A percentile compares a stretch with the other conserved stretches of the same genome.
Conservation (phyloP, 768 basidiomycete species). For the Mycena chlorophos region DNA sequence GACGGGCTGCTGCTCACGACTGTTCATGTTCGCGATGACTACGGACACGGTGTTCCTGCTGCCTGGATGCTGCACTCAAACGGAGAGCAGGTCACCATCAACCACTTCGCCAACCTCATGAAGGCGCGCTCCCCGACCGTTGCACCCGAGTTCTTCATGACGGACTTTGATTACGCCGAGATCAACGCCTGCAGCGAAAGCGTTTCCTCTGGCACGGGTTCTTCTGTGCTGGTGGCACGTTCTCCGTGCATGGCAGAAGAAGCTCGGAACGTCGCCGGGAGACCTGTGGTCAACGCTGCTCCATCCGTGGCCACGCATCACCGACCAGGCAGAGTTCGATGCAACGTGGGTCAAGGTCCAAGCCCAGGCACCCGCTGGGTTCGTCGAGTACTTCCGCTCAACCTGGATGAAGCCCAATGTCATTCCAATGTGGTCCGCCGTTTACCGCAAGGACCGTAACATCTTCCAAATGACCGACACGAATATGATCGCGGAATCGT, state of each 20-base stretch:
- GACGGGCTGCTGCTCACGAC: neutral
- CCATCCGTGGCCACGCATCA: conserved; percentile 24
- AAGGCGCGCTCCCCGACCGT: neutral
- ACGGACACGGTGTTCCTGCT: conserved; percentile 11
- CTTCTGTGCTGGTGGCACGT: conserved; percentile 34
- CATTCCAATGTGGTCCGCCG: conserved; percentile 26
- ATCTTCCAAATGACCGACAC: conserved; percentile 24
- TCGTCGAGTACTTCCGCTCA: conserved; percentile 23
- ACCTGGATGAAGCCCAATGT: conserved; percentile 20
- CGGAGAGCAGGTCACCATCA: conserved; percentile 20
- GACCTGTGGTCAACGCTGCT: conserved; percentile 23
- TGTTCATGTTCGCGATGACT: neutral
- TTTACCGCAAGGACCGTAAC: conserved; percentile 12
- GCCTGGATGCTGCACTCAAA: conserved; percentile 24
- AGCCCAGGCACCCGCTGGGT: neutral
- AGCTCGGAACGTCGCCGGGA: conserved; percentile 7
- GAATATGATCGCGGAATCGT: conserved; percentile 31
- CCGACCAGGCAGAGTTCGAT: conserved; percentile 20
- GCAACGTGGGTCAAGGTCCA: conserved; percentile 19
- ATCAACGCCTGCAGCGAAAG: neutral
- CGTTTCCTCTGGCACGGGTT: neutral
- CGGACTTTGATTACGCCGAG: conserved; percentile 11
- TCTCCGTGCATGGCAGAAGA: conserved; percentile 32
- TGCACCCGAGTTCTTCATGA: conserved; percentile 3
- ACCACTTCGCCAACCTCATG: conserved; percentile 11